These are phyloP conservation scores for Trichophyton simii DNA, from an alignment of 2,329 filamentous ascomycete genomes.

Conservation along the genomic window DNA sequence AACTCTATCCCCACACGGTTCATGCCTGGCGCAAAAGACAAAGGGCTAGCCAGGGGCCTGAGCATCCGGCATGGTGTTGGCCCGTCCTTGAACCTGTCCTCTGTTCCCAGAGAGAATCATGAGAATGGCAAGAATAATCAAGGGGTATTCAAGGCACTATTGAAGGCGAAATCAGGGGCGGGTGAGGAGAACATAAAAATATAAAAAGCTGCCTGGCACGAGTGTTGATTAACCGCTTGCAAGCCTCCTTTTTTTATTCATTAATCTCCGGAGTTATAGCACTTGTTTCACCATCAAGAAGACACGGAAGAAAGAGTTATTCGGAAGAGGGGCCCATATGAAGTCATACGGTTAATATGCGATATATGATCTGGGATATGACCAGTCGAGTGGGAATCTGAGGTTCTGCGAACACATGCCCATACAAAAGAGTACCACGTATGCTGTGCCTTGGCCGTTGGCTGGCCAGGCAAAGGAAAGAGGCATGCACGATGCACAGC, in stretches of 20 bases:
- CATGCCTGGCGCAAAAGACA: background rate
- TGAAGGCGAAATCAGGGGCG: background rate
- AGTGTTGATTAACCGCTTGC: background rate
- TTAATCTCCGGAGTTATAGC: background rate
- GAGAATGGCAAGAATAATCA: background rate
- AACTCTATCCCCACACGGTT: background rate
- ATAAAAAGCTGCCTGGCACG: background rate
- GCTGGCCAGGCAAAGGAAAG: background rate
- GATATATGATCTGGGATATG: background rate
- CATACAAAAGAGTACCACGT: background rate
- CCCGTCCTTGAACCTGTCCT: background rate
- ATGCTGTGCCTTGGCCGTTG: slow-evolving; percentile 1
- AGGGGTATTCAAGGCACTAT: background rate
- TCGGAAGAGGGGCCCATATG: background rate
- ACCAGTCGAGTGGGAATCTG: background rate
- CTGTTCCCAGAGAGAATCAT: background rate
- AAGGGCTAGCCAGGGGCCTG: background rate
- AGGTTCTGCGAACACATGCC: background rate
- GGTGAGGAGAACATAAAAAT: background rate
- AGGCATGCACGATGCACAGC: background rate
- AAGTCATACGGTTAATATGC: background rate
- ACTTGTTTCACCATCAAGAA: background rate
- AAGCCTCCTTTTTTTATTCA: background rate
- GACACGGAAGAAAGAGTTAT: background rate
- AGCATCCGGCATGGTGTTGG: background rate